phyloP scores from a whole-genome alignment of 805 yeast species.

The Ogataea kodamae region DNA sequence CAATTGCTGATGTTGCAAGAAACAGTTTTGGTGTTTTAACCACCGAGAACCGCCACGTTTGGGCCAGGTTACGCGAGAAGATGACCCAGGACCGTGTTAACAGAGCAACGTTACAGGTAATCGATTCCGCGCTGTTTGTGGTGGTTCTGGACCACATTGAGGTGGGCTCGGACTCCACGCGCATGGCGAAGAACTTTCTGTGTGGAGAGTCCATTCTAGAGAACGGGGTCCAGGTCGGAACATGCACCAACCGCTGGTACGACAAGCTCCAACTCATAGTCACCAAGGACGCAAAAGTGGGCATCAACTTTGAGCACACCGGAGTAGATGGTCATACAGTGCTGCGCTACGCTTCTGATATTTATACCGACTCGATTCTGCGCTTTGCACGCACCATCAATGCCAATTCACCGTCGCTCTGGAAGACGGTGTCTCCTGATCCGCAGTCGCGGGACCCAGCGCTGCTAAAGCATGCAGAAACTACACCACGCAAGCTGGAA shows the following conservation, averaged over 20 bases:
- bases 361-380: conserved; percentile 85
- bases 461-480: conserved; percentile 46
- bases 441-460: conserved; percentile 40
- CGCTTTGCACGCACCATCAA: conserved; percentile 84
- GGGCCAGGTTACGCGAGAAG: conserved; percentile 72
- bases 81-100: conserved; percentile 48
- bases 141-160: conserved; percentile 80
- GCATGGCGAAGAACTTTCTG: conserved; percentile 76
- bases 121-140: conserved; percentile 80
- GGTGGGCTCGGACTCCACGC: conserved; percentile 54
- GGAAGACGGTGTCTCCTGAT: conserved; percentile 54
- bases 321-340: conserved; percentile 97
- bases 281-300: conserved; percentile 87
- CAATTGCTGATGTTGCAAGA: conserved; percentile 58
- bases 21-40: conserved; percentile 87
- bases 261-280: conserved; percentile 86
- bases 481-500: conserved; percentile 82
- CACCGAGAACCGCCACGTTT: conserved; percentile 81
- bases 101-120: conserved; percentile 64
- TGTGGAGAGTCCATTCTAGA: conserved; percentile 80
- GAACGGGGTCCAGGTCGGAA: conserved; percentile 87
- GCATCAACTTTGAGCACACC: conserved; percentile 89
- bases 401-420: conserved; percentile 66
- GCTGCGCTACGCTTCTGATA: conserved; percentile 79
- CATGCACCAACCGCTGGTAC: conserved; percentile 90